Percentiles rank a stretch among this genome's conserved stretches.
Conservation (phyloP, 2,329 filamentous ascomycete species). For the Apiospora pterosperma region DNA sequence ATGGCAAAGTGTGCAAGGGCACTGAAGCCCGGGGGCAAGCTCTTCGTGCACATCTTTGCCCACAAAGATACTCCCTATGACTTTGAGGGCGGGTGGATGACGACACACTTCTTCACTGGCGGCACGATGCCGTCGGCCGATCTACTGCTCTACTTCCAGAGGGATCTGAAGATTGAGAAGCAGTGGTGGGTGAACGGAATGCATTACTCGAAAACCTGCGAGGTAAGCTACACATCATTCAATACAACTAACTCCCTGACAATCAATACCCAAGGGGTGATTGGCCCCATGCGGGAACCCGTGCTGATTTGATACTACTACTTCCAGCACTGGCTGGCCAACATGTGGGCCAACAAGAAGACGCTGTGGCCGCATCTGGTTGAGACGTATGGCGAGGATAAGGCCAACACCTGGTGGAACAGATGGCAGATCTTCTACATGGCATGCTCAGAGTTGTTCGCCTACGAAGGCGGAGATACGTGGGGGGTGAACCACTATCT, state of each 20-base stretch:
- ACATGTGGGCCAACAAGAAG: slow-evolving; percentile 55
- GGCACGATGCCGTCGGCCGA: slow-evolving; percentile 70
- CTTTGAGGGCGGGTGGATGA: slow-evolving; percentile 73
- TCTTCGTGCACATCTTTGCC: slow-evolving; percentile 67
- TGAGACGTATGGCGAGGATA: slow-evolving; percentile 61
- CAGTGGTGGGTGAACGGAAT: slow-evolving; percentile 71
- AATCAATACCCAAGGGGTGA: too few species aligned
- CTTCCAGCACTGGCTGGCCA: slow-evolving; percentile 56
- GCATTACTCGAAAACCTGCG: slow-evolving; percentile 68
- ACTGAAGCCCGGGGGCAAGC: slow-evolving; percentile 60
- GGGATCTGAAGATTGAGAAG: slow-evolving; percentile 53
- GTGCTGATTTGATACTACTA: background rate
- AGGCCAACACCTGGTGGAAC: slow-evolving; percentile 61
- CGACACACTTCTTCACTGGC: slow-evolving; percentile 68
- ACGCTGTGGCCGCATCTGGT: slow-evolving; percentile 61
- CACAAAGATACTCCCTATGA: slow-evolving; percentile 66
- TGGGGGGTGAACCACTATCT: slow-evolving; percentile 68
- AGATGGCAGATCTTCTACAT: slow-evolving; percentile 72
- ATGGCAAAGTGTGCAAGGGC: slow-evolving; percentile 60
- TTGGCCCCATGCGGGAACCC: background rate
- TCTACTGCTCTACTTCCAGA: slow-evolving; percentile 64
- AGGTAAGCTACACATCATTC: slow-evolving; percentile 40
- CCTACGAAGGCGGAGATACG: slow-evolving; percentile 60
- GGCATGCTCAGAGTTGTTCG: slow-evolving; percentile 68
- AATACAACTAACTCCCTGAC: background rate